Evolutionary conservation across 192 early-diverging fungal species (phyloP).

Genomic region (Coemansia sp.): DNA sequence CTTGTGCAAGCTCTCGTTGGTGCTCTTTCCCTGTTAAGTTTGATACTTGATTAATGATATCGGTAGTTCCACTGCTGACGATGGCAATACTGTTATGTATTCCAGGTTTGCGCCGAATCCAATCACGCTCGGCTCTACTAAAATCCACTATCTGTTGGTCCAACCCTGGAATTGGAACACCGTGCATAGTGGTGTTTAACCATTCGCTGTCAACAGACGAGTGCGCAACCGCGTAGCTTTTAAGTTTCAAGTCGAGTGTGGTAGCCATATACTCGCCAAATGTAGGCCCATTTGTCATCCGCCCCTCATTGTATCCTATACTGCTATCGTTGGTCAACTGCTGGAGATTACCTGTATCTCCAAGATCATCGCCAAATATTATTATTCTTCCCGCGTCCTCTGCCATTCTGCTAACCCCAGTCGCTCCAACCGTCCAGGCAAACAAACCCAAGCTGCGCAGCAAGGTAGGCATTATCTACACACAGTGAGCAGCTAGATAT

Average conservation of each 20-base stretch:
- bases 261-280: slow-evolving; percentile 41
- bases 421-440: neutral
- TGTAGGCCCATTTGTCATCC: slow-evolving; percentile 26
- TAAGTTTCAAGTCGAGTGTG: neutral
- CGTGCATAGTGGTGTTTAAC: neutral
- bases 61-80: slow-evolving; percentile 15
- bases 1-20: slow-evolving; percentile 3
- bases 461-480: neutral
- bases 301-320: slow-evolving; percentile 19
- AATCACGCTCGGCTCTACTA: slow-evolving; percentile 20
- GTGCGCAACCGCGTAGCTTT: slow-evolving; percentile 20
- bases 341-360: slow-evolving; percentile 27
- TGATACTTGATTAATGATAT: slow-evolving; percentile 4
- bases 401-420: neutral
- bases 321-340: slow-evolving; percentile 19
- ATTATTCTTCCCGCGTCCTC: slow-evolving; percentile 11
- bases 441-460: slow-evolving; percentile 9
- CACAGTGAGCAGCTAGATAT: neutral
- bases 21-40: neutral
- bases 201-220: slow-evolving; percentile 8
- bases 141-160: slow-evolving; percentile 21
- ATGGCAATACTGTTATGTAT: slow-evolving; percentile 18
- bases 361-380: slow-evolving; percentile 30
- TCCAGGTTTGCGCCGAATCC: slow-evolving; percentile 28
- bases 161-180: slow-evolving; percentile 6